Evolutionary conservation across 805 yeast species (phyloP).

Genomic region (Barnettozyma sp.): DNA sequence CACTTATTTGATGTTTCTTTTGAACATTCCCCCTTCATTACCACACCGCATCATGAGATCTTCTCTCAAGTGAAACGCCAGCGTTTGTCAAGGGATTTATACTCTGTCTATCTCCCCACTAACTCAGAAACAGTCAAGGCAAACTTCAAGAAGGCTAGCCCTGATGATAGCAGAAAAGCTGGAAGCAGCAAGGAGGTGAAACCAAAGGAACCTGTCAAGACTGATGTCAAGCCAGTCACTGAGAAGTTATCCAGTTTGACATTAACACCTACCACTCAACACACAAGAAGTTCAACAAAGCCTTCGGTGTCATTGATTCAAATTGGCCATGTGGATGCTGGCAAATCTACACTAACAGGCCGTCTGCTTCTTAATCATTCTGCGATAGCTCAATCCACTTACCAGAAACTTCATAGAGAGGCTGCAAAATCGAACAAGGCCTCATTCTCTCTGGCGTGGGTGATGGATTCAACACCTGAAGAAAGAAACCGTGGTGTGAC

Average conservation of each 20-base stretch:
- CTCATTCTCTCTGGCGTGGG: constrained; percentile 98
- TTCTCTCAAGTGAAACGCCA: constrained; percentile 2
- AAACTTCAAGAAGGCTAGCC: constrained; percentile 66
- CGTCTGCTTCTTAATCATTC: constrained; percentile 96
- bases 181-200: not conserved
- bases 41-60: constrained; percentile 3
- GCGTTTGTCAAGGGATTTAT: constrained; percentile 18
- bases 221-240: constrained; percentile 15
- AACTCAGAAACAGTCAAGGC: constrained; percentile 33
- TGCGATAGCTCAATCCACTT: constrained; percentile 94
- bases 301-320: constrained; percentile 97
- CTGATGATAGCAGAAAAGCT: constrained; percentile 50
- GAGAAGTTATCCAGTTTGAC: constrained; percentile 15
- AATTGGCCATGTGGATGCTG: constrained; percentile 99
- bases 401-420: constrained; percentile 95
- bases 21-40: constrained; percentile 7
- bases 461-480: constrained; percentile 90
- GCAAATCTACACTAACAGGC: constrained; percentile 97
- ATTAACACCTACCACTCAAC: constrained; percentile 17
- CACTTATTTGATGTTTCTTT: constrained; percentile 6
- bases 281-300: constrained; percentile 45
- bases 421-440: constrained; percentile 97
- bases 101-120: constrained; percentile 33
- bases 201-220: constrained; percentile 5
- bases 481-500: constrained; percentile 98